Conservation (phyloP, 805 yeast genomes). For the Metschnikowia colocasiae region DNA sequence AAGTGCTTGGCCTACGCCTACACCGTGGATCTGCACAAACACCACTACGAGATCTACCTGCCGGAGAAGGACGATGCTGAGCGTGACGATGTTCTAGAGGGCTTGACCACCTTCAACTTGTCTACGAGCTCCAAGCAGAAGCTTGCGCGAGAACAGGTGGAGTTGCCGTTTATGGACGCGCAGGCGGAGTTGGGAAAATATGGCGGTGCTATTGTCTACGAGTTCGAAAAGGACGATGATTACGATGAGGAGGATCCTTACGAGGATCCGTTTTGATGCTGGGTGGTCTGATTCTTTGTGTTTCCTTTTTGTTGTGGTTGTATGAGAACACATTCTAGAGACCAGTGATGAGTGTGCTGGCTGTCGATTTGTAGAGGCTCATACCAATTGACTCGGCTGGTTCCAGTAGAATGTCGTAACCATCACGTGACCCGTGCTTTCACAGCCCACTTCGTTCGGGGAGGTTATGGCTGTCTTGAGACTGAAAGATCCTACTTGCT, state of each 20-base stretch:
- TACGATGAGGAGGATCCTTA: constrained; percentile 98
- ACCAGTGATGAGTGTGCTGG: no score
- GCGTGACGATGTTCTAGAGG: constrained; percentile 52
- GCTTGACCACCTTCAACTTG: constrained; percentile 83
- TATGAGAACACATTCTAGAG: no score
- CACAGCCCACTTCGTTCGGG: no score
- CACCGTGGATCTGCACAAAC: constrained; percentile 46
- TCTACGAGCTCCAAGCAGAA: constrained; percentile 72
- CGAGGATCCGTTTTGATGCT: constrained; percentile 90
- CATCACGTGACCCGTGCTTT: no score
- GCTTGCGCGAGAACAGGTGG: constrained; percentile 77
- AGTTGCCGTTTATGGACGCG: constrained; percentile 87
- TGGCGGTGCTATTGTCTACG: constrained; percentile 95
- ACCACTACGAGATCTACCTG: constrained; percentile 35
- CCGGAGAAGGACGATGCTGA: constrained; percentile 36
- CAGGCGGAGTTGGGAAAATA: constrained; percentile 56
- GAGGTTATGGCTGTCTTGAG: no score
- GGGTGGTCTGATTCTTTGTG: no score
- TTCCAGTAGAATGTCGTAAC: no score
- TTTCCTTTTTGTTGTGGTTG: no score
- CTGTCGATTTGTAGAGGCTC: no score
- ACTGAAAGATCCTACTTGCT: no score
- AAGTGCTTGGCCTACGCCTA: constrained; percentile 60
- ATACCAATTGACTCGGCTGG: no score
- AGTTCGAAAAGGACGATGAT: constrained; percentile 94